Evolutionary conservation across 2,329 filamentous ascomycete genomes (phyloP), one percentile per base, ranked within the genome.

Genomic region (Fusarium circinatum): DNA sequence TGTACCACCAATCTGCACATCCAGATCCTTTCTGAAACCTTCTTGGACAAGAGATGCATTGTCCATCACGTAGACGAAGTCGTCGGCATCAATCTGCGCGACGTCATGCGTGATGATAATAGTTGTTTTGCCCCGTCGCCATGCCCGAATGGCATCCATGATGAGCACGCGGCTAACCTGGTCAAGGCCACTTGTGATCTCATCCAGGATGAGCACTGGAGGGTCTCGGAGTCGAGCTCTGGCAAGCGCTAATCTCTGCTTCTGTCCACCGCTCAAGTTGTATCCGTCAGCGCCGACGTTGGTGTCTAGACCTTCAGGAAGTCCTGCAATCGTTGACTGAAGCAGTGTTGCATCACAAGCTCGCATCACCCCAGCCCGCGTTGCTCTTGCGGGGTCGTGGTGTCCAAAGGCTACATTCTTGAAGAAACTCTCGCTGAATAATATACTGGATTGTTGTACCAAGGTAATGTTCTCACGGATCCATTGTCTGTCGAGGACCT

Each of bases 61-160:
- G 38, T 96, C 92, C 79, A 98, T 84, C 17, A 98, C 88, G 74
- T 95, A 97, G 1, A 97, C 88, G 70, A 92, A 95, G 71, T 98
- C 95, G 1, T 90, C 81, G 0, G 89, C 83, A 9, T 84, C 80
- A 15, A 98, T 96, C 74, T 96, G 93, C 0, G 90, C 88, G 38
- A 96, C 88, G 73, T 98, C 94, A 78, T 98, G 96, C 0, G 96
- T 98, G 76, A 98, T 96, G 74, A 98, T 90, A 58, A 98, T 93
- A 0, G 96, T 98, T 0, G 95, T 98, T 80, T 94, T 96, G 1
- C 89, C 92, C 41, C 83, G 85, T 28, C 96, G 88, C 96, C 95
- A 98, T 26, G 87, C 79, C 13, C 94, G 88, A 59, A 98, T 92
- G 0, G 91, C 89, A 47, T 93, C 89, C 86, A 97, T 92, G 42